Evolutionary conservation across 345 rosid genomes (phyloP).

Genomic region (Euphorbia peplus): DNA sequence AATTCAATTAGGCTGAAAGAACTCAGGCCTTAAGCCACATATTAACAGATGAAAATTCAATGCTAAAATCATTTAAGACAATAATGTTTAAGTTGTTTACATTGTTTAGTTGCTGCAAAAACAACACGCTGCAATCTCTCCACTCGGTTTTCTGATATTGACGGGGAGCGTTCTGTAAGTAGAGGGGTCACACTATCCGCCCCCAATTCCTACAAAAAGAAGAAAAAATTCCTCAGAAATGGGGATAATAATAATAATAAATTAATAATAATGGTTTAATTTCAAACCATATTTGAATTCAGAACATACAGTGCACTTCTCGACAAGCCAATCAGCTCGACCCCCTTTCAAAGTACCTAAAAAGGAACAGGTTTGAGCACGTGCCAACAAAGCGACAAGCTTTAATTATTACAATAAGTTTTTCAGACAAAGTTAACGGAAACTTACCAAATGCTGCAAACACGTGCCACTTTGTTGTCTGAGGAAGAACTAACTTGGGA

Average conservation of each 20-base stretch:
- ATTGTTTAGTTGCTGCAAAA: conserved; percentile 83
- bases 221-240: conserved; percentile 1
- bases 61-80: conserved; percentile 2
- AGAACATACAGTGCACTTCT: conserved; percentile 80
- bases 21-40: neutral
- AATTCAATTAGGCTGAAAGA: neutral
- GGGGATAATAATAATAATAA: too few species aligned
- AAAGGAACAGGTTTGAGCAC: conserved; percentile 15
- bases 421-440: neutral
- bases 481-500: conserved; percentile 48
- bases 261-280: neutral
- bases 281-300: neutral
- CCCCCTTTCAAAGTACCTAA: conserved; percentile 89
- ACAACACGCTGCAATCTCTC: conserved; percentile 74
- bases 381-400: neutral
- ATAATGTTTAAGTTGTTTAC: conserved; percentile 30
- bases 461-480: conserved; percentile 63
- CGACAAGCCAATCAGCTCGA: conserved; percentile 94
- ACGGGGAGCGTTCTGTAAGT: conserved; percentile 63
- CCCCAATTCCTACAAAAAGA: conserved; percentile 64
- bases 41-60: neutral
- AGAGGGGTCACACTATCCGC: conserved; percentile 83
- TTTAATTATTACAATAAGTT: neutral
- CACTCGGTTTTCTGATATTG: conserved; percentile 70
- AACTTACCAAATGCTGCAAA: conserved; percentile 85